Base-by-base conservation (phyloP, 306 rosid species). In the Inga laurina region DNA sequence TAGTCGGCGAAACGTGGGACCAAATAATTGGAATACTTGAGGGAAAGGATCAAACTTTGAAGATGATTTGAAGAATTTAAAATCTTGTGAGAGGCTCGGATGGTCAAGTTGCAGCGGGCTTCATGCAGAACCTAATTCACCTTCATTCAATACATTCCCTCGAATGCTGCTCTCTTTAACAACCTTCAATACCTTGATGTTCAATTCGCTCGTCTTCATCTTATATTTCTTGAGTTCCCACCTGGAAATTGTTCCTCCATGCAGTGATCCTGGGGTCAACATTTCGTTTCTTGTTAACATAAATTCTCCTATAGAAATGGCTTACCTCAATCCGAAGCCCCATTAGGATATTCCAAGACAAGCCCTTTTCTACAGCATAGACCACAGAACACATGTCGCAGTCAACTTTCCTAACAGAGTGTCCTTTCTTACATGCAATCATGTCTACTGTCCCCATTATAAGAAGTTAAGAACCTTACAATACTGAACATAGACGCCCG, bases 101-200 rank as follows among this genome's bases (percentile, higher is more conserved):
- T 6, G 8, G 43, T 39, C 43, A 39, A 6, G 43, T 6, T 39
- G 43, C 6, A 5, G 43, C 43, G 8, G 8, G 43, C 8, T 5
- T 39, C 43, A 39, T 39, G 8, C 43, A 39, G 43, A 39, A 39
- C 43, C 0, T 39, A 39, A 39, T 39, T 39, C 43, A 8, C 43
- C 43, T 39, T 5, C 43, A 39, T 39, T 39, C 43, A 49, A 1
- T 14, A 49, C 16, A 49, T 49, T 49, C 19, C 54, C 16, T 12
- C 16, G 3, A 3, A 49, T 49, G 83, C 79, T 62, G 79, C 75
- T 44, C 39, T 4, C 71, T 16, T n/a, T 59, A 0, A 19, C 54
- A 76, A 15, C 27, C 41, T 43, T 61, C 59, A 43, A 61, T 77
- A 37, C 76, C 76, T 51, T n/a, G 75, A 79, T 14, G 18, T 61